phyloP scores from a whole-genome alignment of 768 basidiomycete genomes.

The Phaeotremella fagi region DNA sequence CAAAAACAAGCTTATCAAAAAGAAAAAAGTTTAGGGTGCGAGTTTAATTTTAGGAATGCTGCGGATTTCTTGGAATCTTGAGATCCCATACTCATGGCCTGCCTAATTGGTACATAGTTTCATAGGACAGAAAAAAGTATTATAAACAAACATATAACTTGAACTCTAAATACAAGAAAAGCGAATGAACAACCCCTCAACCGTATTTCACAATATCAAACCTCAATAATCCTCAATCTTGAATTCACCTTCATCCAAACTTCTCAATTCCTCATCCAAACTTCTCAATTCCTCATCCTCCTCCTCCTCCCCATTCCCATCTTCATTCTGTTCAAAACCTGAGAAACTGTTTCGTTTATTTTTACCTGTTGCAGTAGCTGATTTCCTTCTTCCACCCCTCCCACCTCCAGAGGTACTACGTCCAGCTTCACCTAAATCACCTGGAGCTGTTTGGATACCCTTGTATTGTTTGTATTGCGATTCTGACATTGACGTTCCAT shows the following conservation, averaged over 20 bases:
- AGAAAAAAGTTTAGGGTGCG: no score
- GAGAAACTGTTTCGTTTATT: not conserved
- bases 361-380: constrained; percentile 5
- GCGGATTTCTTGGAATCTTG: no score
- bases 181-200: no score
- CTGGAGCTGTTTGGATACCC: constrained; percentile 12
- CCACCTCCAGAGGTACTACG: not conserved
- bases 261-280: constrained; percentile 22
- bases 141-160: no score
- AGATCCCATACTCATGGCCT: no score
- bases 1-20: no score
- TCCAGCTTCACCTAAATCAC: not conserved
- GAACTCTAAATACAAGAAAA: no score
- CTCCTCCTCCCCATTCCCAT: constrained; percentile 21
- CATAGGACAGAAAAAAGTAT: no score
- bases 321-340: constrained; percentile 13
- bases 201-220: no score
- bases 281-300: constrained; percentile 9
- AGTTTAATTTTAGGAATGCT: no score
- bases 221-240: constrained; percentile 44
- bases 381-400: not conserved
- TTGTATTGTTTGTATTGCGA: constrained; percentile 44
- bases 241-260: not conserved
- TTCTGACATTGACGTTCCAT: constrained; percentile 45
- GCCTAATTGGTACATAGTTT: no score